These are phyloP conservation scores for Ulmus americana DNA, from an alignment of 331 rosid genomes.

Conservation along the genomic window DNA sequence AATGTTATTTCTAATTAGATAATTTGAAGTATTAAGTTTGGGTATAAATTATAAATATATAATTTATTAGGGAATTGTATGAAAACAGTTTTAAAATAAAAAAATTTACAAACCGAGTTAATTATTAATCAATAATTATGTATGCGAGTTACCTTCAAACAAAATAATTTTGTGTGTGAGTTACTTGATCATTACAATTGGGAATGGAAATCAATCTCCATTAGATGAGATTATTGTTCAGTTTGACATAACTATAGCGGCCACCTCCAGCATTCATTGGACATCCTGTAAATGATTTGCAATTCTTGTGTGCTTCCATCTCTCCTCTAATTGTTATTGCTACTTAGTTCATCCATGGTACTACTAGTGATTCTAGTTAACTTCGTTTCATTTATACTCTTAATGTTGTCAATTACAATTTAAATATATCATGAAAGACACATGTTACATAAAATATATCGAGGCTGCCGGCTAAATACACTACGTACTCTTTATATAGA, in stretches of 20 bases:
- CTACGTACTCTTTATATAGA: too few species aligned
- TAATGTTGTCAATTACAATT: too few species aligned
- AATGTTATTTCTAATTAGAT: too few species aligned
- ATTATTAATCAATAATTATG: not conserved
- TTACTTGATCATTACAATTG: not conserved
- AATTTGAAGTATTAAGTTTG: not conserved
- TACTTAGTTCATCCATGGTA: too few species aligned
- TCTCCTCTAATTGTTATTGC: not conserved
- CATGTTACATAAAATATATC: too few species aligned
- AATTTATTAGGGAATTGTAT: not conserved
- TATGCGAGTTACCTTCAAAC: not conserved
- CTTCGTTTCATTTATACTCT: too few species aligned
- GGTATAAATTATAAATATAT: not conserved
- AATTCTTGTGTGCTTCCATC: not conserved
- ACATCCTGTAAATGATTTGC: slow-evolving; percentile 2
- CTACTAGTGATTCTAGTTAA: too few species aligned
- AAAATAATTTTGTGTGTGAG: not conserved
- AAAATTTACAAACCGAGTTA: not conserved
- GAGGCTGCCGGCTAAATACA: too few species aligned
- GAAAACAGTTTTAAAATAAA: not conserved
- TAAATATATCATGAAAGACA: too few species aligned
- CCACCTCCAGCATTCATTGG: slow-evolving; percentile 25
- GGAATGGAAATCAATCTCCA: too few species aligned
- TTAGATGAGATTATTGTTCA: too few species aligned
- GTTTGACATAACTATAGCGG: slow-evolving; percentile 16